These are phyloP conservation scores for Anthostomella pinea DNA, from an alignment of 2,329 filamentous ascomycete species.

Conservation along the genomic window DNA sequence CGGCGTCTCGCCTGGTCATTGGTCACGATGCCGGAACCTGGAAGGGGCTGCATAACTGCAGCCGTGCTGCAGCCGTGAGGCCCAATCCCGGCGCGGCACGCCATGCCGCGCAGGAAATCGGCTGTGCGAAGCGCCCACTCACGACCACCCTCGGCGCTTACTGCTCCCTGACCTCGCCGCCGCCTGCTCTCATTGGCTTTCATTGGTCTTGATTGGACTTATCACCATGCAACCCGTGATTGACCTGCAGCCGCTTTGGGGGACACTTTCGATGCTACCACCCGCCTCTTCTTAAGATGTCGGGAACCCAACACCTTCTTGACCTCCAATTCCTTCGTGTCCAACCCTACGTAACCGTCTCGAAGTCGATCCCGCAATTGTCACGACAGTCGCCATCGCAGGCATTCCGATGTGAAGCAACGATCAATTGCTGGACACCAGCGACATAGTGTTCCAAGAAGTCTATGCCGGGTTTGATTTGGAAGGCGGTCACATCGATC, in stretches of 20 bases:
- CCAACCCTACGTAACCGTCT: slow-evolving; percentile 1
- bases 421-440: slow-evolving; percentile 12
- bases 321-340: slow-evolving; percentile 11
- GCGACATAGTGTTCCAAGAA: no score
- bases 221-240: slow-evolving; percentile 32
- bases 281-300: slow-evolving; percentile 23
- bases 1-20: slow-evolving; percentile 7
- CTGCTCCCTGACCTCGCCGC: slow-evolving; percentile 18
- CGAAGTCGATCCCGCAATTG: slow-evolving; percentile 3
- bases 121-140: slow-evolving; percentile 27
- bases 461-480: no score
- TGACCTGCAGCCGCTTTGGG: slow-evolving; percentile 29
- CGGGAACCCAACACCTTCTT: slow-evolving; percentile 11
- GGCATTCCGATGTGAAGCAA: slow-evolving; percentile 24
- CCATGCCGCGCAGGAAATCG: slow-evolving; percentile 13
- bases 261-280: no score
- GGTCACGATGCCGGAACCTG: no score
- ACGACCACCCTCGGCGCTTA: slow-evolving; percentile 29
- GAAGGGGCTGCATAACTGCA: no score
- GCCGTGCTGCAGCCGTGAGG: not conserved
- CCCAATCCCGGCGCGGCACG: slow-evolving; percentile 24
- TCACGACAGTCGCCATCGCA: slow-evolving; percentile 13
- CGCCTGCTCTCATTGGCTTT: slow-evolving; percentile 29
- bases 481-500: no score
- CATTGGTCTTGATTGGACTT: slow-evolving; percentile 26